phyloP scores from a whole-genome alignment of 139 green algal genomes.

The Chlorella sorokiniana region DNA sequence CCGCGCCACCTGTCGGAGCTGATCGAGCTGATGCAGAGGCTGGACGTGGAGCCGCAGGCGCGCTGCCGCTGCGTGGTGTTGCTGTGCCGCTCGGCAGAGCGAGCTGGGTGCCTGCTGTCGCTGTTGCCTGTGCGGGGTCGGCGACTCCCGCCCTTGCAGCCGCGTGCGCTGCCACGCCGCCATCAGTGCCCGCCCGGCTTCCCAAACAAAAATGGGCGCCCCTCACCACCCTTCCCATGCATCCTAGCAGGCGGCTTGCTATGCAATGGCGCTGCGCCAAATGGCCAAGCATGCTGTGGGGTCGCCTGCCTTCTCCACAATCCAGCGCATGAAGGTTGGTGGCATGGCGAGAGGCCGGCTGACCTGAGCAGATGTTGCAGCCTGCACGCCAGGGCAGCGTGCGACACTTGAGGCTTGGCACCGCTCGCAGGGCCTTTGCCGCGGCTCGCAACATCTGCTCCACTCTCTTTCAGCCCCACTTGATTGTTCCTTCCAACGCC shows the following conservation, averaged over 20 bases:
- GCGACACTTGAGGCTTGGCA: neutral
- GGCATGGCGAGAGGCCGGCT: neutral
- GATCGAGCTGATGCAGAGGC: neutral
- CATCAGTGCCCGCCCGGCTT: neutral
- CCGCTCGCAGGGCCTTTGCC: too few relatives aligned
- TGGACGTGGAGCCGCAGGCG: slow-evolving; percentile 13
- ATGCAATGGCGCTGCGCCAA: neutral
- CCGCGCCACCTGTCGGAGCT: neutral
- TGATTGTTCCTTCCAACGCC: too few relatives aligned
- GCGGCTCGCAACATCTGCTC: too few relatives aligned
- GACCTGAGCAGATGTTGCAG: neutral
- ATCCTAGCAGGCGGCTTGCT: slow-evolving; percentile 16
- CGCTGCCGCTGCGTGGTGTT: neutral
- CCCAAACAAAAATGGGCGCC: too few relatives aligned
- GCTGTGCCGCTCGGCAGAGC: neutral
- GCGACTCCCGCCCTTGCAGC: too few relatives aligned
- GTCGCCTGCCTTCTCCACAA: neutral
- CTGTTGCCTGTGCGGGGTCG: too few relatives aligned
- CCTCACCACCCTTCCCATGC: neutral
- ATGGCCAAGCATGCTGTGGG: neutral
- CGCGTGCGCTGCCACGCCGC: neutral
- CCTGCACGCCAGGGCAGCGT: neutral
- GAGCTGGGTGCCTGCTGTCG: too few relatives aligned
- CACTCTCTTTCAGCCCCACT: too few relatives aligned
- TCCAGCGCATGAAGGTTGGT: slow-evolving; percentile 14